These are phyloP conservation scores for Dioszegia hungarica DNA, from an alignment of 768 basidiomycete genomes.

Conservation along the genomic window DNA sequence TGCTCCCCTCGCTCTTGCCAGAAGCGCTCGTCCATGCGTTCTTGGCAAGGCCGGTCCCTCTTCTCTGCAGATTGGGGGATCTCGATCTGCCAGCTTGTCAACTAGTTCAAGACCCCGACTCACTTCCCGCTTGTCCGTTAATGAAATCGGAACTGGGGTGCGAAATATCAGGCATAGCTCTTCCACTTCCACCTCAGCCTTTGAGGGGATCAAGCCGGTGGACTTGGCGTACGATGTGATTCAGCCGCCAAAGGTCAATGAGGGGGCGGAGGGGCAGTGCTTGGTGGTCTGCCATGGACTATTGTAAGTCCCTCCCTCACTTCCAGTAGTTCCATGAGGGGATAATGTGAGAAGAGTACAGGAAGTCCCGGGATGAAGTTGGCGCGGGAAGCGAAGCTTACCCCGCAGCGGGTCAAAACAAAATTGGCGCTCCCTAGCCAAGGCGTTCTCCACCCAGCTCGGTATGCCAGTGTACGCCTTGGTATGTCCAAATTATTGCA, in stretches of 20 bases:
- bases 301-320: slow-evolving; percentile 28
- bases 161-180: too few relatives aligned
- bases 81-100: too few relatives aligned
- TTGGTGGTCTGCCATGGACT: slow-evolving; percentile 47
- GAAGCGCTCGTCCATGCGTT: too few relatives aligned
- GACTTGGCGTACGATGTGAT: slow-evolving; percentile 36
- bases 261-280: slow-evolving; percentile 21
- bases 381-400: too few relatives aligned
- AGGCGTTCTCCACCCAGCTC: slow-evolving; percentile 64
- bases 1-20: too few relatives aligned
- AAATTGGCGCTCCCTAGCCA: slow-evolving; percentile 79
- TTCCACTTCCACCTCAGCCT: neutral
- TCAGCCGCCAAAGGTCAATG: slow-evolving; percentile 13
- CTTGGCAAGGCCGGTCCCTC: too few relatives aligned
- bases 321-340: neutral
- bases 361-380: too few relatives aligned
- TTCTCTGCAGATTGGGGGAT: too few relatives aligned
- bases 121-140: too few relatives aligned
- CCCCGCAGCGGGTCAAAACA: slow-evolving; percentile 70
- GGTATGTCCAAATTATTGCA: slow-evolving; percentile 50
- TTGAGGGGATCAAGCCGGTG: slow-evolving; percentile 21
- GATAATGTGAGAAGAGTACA: neutral
- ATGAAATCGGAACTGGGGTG: too few relatives aligned
- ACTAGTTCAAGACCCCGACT: too few relatives aligned
- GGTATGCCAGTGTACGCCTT: slow-evolving; percentile 68